Conservation (phyloP, 192 early-diverging fungal species). For the Powellomyces hirtus region DNA sequence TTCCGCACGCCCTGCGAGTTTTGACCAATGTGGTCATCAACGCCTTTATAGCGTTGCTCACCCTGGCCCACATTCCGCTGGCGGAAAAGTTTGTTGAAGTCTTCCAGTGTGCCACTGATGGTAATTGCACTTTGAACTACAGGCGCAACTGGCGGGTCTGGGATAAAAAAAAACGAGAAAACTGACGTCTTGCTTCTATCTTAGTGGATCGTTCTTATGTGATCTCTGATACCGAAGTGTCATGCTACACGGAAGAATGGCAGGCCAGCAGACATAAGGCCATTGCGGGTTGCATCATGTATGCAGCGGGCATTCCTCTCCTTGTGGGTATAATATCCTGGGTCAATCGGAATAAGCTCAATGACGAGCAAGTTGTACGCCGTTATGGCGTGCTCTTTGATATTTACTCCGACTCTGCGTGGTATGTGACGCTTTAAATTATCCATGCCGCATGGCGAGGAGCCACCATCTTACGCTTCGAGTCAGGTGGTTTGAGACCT, state of each 20-base stretch:
- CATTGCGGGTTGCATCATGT: slow-evolving; percentile 24
- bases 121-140: too few species aligned
- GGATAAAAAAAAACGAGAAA: too few species aligned
- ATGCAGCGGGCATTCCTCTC: slow-evolving; percentile 24
- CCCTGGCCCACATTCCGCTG: slow-evolving; percentile 22
- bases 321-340: background rate
- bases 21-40: background rate
- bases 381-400: slow-evolving; percentile 22
- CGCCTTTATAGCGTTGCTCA: slow-evolving; percentile 8
- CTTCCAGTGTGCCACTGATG: slow-evolving; percentile 30
- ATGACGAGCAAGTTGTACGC: slow-evolving; percentile 13
- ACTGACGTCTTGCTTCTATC: too few species aligned
- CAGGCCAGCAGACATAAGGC: slow-evolving; percentile 5
- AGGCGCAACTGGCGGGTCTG: too few species aligned
- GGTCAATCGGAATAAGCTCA: slow-evolving; percentile 2
- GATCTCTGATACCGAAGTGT: slow-evolving; percentile 11
- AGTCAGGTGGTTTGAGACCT: slow-evolving; percentile 23
- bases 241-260: slow-evolving; percentile 20
- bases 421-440: too few species aligned
- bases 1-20: background rate
- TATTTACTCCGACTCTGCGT: slow-evolving; percentile 10
- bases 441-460: too few species aligned
- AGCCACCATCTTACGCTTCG: background rate
- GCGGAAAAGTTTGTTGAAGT: slow-evolving; percentile 26
- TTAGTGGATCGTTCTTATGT: slow-evolving; percentile 24